Percentiles rank a stretch among this genome's conserved stretches.
Evolutionary conservation across 2,329 filamentous ascomycete genomes (phyloP).

Genomic region (Beauveria pseudobassiana): DNA sequence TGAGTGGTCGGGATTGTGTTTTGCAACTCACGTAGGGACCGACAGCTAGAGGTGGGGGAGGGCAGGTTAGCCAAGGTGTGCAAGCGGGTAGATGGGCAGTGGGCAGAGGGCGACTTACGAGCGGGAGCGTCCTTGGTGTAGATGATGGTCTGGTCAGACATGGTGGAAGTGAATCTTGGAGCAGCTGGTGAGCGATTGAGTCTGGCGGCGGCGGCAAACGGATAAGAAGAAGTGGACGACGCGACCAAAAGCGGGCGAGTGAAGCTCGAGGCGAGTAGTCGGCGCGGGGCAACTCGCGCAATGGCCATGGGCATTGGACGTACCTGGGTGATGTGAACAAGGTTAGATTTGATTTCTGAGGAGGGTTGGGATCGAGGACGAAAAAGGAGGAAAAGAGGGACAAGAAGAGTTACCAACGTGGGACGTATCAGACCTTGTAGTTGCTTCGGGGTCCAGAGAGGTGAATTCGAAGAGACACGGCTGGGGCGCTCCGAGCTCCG

Average conservation of each 20-base stretch:
- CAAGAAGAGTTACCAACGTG: neutral
- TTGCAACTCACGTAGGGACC: slow-evolving; percentile 52
- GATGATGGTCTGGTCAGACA: slow-evolving; percentile 42
- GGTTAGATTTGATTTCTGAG: neutral
- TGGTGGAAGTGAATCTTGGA: slow-evolving; percentile 25
- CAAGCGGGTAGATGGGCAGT: neutral
- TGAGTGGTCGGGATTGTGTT: neutral
- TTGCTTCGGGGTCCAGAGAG: neutral
- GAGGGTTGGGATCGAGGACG: neutral
- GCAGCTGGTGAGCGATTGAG: slow-evolving; percentile 6
- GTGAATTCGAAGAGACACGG: neutral
- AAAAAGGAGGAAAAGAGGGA: neutral
- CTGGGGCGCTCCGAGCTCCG: slow-evolving; percentile 7
- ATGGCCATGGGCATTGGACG: slow-evolving; percentile 20
- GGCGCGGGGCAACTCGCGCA: slow-evolving; percentile 15
- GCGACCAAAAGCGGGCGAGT: neutral
- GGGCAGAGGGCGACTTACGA: slow-evolving; percentile 34
- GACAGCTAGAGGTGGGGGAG: slow-evolving; percentile 36
- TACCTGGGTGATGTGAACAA: slow-evolving; percentile 16
- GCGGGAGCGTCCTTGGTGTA: slow-evolving; percentile 53
- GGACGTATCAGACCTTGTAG: slow-evolving; percentile 4
- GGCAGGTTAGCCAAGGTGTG: slow-evolving; percentile 10
- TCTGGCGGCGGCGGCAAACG: neutral
- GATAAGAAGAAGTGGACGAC: neutral
- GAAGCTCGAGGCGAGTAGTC: neutral